Evolutionary conservation across 106 monocot species (phyloP).

Genomic region (Vanilla planifolia): DNA sequence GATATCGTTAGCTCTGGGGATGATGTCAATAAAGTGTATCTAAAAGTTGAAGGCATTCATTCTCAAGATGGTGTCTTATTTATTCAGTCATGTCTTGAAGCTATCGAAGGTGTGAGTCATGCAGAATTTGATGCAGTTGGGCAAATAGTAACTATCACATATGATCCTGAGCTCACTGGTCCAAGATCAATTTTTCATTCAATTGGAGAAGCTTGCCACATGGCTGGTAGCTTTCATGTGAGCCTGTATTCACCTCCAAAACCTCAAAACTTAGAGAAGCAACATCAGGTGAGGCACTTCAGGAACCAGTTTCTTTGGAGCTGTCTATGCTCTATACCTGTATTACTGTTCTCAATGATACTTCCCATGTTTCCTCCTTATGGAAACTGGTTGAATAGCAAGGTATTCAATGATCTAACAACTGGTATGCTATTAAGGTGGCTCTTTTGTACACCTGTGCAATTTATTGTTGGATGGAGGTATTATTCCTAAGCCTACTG

Average conservation of each 20-base stretch:
- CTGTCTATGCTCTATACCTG: constrained; percentile 72
- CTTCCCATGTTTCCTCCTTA: constrained; percentile 73
- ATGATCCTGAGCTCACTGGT: constrained; percentile 83
- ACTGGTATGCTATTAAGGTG: constrained; percentile 69
- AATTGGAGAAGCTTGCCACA: constrained; percentile 45
- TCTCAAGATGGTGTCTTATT: constrained; percentile 41
- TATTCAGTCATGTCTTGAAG: constrained; percentile 65
- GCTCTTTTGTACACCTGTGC: constrained; percentile 78
- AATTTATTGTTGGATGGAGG: constrained; percentile 94
- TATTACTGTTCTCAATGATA: constrained; percentile 82
- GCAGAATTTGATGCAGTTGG: constrained; percentile 51
- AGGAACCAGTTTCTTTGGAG: constrained; percentile 83
- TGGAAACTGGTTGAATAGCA: constrained; percentile 61
- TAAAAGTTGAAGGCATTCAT: constrained; percentile 66
- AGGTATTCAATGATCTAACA: constrained; percentile 52
- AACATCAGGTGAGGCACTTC: constrained; percentile 43
- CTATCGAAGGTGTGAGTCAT: constrained; percentile 62
- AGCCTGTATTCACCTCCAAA: constrained; percentile 50
- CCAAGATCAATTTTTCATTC: constrained; percentile 72
- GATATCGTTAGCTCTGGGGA: constrained; percentile 71
- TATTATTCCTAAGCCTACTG: constrained; percentile 21
- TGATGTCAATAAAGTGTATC: constrained; percentile 62
- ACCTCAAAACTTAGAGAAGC: constrained; percentile 46
- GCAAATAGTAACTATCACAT: constrained; percentile 50
- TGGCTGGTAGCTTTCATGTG: constrained; percentile 41